Evolutionary conservation across 306 rosid genomes (phyloP), one percentile per base, ranked within the genome.

Genomic region (Casuarina cunninghamiana): DNA sequence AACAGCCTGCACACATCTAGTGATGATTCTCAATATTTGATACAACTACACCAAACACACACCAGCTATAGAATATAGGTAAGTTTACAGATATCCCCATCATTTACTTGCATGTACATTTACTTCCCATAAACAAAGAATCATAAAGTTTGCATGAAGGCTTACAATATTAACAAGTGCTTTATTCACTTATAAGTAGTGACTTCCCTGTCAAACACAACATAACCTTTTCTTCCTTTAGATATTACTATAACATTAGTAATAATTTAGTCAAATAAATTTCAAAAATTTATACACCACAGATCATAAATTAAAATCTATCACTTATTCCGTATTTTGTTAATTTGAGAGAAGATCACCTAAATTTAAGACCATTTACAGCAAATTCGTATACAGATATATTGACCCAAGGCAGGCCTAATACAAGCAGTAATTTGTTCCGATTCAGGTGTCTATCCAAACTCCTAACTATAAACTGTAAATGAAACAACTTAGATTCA

Each of bases 1-100:
- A 89, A 96, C 98, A 84, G 99, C 99, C 99, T 96, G 99, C 95
- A 91, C 45, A 84, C 89, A 88, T 93, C 98, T 88, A 91, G 95
- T 88, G 71, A 83, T 84, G 89, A 88, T 73, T 88, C 87, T 88
- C 87, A 86, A 89, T 83, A 83, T 77, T 86, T 88, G 88, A 87
- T 65, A 83, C 51, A 79, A 88, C 63, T 82, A 73, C 79, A 78
- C 42, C 17, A 44, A 78, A 57, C 61, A 83, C 17, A 58, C 55
- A 61, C 13, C 54, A 69, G 17, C 17, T 26, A 74, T 43, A 72
- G 63, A 71, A 71, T 71, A 26, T 26, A 26, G 35, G 9, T 38
- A 43, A 45, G 10, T 17, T 17, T 41, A 63, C 6, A 16, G 43
- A 63, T 5, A 26, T 63, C 69, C 26, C 44, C 13, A 11, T 63